Evolutionary conservation across 2,329 filamentous ascomycete species (phyloP).

Genomic region (Alternaria panax): DNA sequence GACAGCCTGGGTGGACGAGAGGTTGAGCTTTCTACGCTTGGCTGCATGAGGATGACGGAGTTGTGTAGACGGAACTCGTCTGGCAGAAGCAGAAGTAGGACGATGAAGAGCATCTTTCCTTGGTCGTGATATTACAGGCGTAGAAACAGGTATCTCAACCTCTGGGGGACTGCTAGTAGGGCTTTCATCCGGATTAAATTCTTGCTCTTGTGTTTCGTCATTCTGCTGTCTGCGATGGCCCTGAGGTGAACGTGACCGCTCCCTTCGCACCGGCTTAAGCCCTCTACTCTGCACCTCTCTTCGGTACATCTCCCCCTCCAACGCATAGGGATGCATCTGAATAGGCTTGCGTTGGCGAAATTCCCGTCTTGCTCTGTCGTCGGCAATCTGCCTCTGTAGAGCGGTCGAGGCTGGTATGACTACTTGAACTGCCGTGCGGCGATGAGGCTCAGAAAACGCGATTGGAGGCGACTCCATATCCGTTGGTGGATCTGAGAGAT

Average conservation of each 20-base stretch:
- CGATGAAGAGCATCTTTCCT: conserved; percentile 14
- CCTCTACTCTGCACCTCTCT: conserved; percentile 54
- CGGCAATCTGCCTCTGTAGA: conserved; percentile 23
- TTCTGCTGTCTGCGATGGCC: conserved; percentile 23
- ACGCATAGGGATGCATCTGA: conserved; percentile 58
- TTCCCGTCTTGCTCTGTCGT: conserved; percentile 37
- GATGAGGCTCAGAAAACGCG: conserved; percentile 27
- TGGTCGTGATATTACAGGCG: conserved; percentile 21
- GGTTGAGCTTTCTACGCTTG: conserved; percentile 34
- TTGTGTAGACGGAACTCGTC: conserved; percentile 21
- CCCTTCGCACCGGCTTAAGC: conserved; percentile 52
- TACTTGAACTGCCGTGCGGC: conserved; percentile 37
- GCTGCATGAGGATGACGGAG: conserved; percentile 21
- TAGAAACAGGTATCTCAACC: conserved; percentile 35
- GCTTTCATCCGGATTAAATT: conserved; percentile 37
- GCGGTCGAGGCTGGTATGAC: conserved; percentile 38
- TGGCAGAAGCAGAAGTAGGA: conserved; percentile 3
- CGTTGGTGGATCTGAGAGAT: conserved; percentile 36
- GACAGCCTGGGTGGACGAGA: conserved; percentile 18
- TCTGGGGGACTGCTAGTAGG: conserved; percentile 34
- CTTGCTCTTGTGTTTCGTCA: conserved; percentile 43
- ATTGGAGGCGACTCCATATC: conserved; percentile 27
- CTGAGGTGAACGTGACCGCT: conserved; percentile 37
- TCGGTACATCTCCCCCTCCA: conserved; percentile 55
- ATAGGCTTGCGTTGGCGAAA: conserved; percentile 57